phyloP scores from a whole-genome alignment of 2,329 filamentous ascomycete species.

The Calonectria ilicicola region DNA sequence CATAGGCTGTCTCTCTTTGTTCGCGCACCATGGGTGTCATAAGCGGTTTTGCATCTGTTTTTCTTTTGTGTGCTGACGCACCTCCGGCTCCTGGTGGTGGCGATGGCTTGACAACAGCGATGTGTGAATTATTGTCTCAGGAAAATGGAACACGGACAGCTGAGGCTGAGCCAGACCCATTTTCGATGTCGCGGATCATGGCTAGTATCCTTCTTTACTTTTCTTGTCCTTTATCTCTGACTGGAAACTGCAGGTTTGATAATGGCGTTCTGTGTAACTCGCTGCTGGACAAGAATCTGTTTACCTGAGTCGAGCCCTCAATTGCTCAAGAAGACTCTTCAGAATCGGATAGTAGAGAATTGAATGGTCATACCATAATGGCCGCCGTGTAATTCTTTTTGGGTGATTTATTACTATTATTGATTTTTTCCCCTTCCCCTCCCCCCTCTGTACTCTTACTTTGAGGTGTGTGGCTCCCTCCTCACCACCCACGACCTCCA shows the following conservation, averaged over 20 bases:
- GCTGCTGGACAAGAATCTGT: not conserved
- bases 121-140: constrained; percentile 22
- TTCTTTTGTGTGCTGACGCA: constrained; percentile 5
- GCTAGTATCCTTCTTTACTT: not conserved
- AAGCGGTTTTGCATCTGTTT: not conserved
- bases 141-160: constrained; percentile 5
- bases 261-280: not conserved
- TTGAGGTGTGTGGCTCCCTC: not conserved
- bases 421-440: no score
- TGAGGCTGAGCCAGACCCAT: not conserved
- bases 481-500: not conserved
- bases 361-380: not conserved
- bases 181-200: not conserved
- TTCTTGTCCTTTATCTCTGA: not conserved
- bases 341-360: not conserved
- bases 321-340: not conserved
- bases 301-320: not conserved
- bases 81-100: not conserved
- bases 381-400: not conserved
- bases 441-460: not conserved
- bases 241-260: not conserved
- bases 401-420: no score
- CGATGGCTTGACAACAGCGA: not conserved
- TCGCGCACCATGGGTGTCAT: not conserved
- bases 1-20: constrained; percentile 1